These are phyloP conservation scores for Mucor saturninus DNA, from an alignment of 371 early-diverging fungal genomes.

Conservation along the genomic window DNA sequence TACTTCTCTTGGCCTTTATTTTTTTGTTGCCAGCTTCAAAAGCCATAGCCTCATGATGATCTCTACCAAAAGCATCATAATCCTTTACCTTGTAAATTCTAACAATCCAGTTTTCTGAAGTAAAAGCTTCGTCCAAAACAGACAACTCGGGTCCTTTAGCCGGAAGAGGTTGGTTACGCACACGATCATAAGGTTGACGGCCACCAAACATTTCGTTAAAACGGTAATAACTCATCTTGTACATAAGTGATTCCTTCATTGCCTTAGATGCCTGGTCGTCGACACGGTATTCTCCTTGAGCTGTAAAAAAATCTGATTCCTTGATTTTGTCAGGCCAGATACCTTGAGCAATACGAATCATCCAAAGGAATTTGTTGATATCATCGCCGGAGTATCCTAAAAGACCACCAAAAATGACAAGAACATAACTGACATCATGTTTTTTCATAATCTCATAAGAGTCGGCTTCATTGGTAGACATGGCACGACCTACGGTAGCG, in stretches of 20 bases:
- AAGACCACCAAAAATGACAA: slow-evolving; percentile 95
- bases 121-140: slow-evolving; percentile 91
- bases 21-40: slow-evolving; percentile 65
- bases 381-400: slow-evolving; percentile 98
- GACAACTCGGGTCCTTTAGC: slow-evolving; percentile 79
- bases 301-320: slow-evolving; percentile 88
- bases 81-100: slow-evolving; percentile 96
- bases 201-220: slow-evolving; percentile 88
- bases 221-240: slow-evolving; percentile 96
- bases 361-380: slow-evolving; percentile 99
- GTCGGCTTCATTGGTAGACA: slow-evolving; percentile 91
- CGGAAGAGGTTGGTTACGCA: slow-evolving; percentile 82
- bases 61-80: slow-evolving; percentile 88
- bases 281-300: slow-evolving; percentile 91
- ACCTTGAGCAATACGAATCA: slow-evolving; percentile 97
- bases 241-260: slow-evolving; percentile 93
- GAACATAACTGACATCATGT: slow-evolving; percentile 95
- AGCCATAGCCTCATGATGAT: slow-evolving; percentile 70
- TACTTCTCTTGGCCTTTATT: slow-evolving; percentile 38
- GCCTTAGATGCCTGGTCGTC: slow-evolving; percentile 89
- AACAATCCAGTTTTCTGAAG: slow-evolving; percentile 94
- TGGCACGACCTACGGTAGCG: slow-evolving; percentile 96
- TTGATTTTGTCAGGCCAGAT: slow-evolving; percentile 93
- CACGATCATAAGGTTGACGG: slow-evolving; percentile 81
- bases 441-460: slow-evolving; percentile 88